Evolutionary conservation across 192 early-diverging fungal species (phyloP).

Genomic region (Dimargaris cristalligena): DNA sequence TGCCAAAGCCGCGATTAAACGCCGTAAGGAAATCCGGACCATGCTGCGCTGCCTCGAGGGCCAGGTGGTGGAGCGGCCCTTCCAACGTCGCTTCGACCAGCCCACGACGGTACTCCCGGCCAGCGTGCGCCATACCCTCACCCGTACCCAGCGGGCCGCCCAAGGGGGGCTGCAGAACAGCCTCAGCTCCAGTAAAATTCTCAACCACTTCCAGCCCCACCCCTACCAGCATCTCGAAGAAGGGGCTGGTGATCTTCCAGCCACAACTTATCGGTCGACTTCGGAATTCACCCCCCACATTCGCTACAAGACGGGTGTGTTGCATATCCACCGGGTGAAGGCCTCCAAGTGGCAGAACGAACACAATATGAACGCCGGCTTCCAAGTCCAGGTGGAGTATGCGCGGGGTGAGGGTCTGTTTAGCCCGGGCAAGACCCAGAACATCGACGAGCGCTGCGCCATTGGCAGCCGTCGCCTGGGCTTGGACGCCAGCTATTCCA

Average conservation of each 20-base stretch:
- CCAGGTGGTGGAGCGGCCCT: slow-evolving; percentile 36
- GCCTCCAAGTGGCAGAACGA: slow-evolving; percentile 20
- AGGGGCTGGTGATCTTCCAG: background rate
- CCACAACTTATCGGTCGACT: no score
- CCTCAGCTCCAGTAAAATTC: slow-evolving; percentile 19
- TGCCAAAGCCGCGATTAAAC: slow-evolving; percentile 21
- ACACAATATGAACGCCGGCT: slow-evolving; percentile 40
- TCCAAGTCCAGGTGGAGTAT: slow-evolving; percentile 31
- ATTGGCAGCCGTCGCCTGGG: slow-evolving; percentile 27
- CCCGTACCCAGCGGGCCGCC: slow-evolving; percentile 18
- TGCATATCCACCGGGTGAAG: slow-evolving; percentile 31
- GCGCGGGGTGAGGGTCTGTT: slow-evolving; percentile 26
- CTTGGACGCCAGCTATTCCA: slow-evolving; percentile 28
- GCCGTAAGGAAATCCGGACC: slow-evolving; percentile 30
- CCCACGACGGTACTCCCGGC: slow-evolving; percentile 16
- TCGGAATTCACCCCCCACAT: slow-evolving; percentile 18
- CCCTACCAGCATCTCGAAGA: background rate
- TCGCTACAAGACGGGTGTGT: slow-evolving; percentile 24
- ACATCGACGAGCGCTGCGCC: slow-evolving; percentile 14
- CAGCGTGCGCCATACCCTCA: slow-evolving; percentile 23
- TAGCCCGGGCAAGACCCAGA: slow-evolving; percentile 23
- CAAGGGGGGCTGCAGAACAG: slow-evolving; percentile 25
- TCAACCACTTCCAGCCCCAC: slow-evolving; percentile 13
- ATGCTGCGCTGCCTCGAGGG: slow-evolving; percentile 39
- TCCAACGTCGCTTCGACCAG: slow-evolving; percentile 15